Conservation (phyloP, 177 flowering plant genomes). For the Telopea speciosissima region DNA sequence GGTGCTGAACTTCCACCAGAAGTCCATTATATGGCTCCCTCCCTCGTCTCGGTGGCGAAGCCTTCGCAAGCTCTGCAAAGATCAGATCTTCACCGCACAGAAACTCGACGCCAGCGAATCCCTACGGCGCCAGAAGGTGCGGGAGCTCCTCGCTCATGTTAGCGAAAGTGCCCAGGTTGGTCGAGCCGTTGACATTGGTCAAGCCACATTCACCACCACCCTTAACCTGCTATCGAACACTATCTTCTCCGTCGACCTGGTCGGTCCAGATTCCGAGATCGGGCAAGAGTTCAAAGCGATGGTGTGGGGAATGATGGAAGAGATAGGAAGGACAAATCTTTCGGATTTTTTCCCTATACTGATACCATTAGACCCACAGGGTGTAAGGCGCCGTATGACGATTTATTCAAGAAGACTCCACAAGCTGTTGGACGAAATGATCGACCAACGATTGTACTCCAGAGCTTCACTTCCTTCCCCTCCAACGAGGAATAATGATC, state of each 20-base stretch:
- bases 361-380: slow-evolving; percentile 8
- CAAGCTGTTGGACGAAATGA: slow-evolving; percentile 9
- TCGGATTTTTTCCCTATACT: slow-evolving; percentile 14
- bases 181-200: slow-evolving; percentile 5
- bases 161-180: background rate
- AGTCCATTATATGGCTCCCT: slow-evolving; percentile 2
- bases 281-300: slow-evolving; percentile 11
- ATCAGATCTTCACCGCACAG: slow-evolving; percentile 2
- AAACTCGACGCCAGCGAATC: background rate
- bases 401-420: background rate
- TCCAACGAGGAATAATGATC: no score
- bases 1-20: background rate
- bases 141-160: background rate
- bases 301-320: no score
- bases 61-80: slow-evolving; percentile 4
- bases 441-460: slow-evolving; percentile 10
- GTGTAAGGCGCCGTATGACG: background rate
- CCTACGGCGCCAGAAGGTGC: slow-evolving; percentile 8
- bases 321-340: slow-evolving; percentile 7
- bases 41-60: slow-evolving; percentile 1
- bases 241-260: slow-evolving; percentile 14
- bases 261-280: background rate
- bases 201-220: slow-evolving; percentile 2
- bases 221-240: slow-evolving; percentile 15
- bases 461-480: background rate